Evolutionary conservation across 2,329 filamentous ascomycete genomes (phyloP).

Genomic region (Diaporthe sp.): DNA sequence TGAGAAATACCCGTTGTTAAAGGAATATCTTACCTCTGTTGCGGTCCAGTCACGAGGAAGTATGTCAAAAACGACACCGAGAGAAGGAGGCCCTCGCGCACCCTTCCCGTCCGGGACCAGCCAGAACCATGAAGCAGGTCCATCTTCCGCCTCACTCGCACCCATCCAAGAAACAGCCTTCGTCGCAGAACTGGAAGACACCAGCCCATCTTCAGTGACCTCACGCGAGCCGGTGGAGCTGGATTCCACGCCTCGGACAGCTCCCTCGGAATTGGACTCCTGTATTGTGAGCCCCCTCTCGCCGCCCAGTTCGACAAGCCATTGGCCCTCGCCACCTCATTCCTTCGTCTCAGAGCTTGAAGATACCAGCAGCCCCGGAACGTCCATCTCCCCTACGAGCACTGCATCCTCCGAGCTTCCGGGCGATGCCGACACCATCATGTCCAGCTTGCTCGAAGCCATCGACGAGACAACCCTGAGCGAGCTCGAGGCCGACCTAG

Average conservation of each 20-base stretch:
- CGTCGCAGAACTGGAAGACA: conserved; percentile 2
- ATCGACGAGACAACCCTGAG: conserved; percentile 20
- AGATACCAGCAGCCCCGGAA: conserved; percentile 6
- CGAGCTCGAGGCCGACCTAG: conserved; percentile 28
- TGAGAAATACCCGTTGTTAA: conserved; percentile 22
- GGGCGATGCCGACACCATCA: conserved; percentile 15
- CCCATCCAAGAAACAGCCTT: background rate
- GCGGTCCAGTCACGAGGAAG: background rate
- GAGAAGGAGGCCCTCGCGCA: background rate
- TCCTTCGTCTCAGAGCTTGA: conserved; percentile 20
- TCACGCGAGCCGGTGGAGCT: background rate
- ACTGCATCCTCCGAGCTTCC: background rate
- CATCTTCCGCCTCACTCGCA: background rate
- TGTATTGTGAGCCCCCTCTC: background rate
- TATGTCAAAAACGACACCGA: background rate
- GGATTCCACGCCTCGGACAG: conserved; percentile 3
- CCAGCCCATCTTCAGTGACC: background rate
- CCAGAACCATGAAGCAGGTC: no score
- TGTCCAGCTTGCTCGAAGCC: conserved; percentile 16
- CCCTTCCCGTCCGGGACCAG: background rate
- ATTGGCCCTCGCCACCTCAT: conserved; percentile 6
- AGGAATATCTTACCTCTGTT: conserved; percentile 19
- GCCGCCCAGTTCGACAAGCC: background rate
- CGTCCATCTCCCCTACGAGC: background rate
- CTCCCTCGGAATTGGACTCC: background rate